Percentiles rank a stretch among this genome's conserved stretches.
phyloP scores from a whole-genome alignment of 495 filamentous ascomycete species.

The Penicillium canescens region DNA sequence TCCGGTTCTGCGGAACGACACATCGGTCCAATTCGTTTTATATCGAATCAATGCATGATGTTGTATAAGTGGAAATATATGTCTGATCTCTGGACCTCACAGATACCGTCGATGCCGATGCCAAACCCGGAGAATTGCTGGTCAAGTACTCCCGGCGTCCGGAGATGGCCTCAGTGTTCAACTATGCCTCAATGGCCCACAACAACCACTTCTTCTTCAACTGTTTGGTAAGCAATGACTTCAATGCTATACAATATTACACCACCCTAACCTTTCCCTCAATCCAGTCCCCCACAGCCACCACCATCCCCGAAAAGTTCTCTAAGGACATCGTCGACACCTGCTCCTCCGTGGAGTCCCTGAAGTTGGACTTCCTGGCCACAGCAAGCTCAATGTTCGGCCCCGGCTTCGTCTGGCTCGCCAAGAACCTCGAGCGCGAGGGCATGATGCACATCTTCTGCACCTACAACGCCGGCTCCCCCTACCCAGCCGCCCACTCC shows the following conservation, averaged over 20 bases:
- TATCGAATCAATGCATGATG: not conserved
- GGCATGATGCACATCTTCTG: conserved; percentile 69
- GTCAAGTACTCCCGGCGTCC: conserved; percentile 78
- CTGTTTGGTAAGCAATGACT: conserved; percentile 47
- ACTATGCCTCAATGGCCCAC: conserved; percentile 91
- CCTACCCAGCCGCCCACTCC: conserved; percentile 81
- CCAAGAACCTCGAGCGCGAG: conserved; percentile 53
- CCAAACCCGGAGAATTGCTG: conserved; percentile 64
- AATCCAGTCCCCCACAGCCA: conserved; percentile 44
- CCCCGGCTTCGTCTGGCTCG: conserved; percentile 95
- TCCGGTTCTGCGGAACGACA: conserved; percentile 9
- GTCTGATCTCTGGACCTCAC: conserved; percentile 2
- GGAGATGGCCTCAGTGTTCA: conserved; percentile 76
- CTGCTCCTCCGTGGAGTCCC: conserved; percentile 80
- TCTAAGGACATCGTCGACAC: conserved; percentile 52
- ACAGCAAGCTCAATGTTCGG: conserved; percentile 94
- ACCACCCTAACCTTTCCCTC: conserved; percentile 3
- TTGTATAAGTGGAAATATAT: not conserved
- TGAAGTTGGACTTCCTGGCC: conserved; percentile 73
- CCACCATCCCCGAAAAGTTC: conserved; percentile 53
- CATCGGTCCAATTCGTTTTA: not conserved
- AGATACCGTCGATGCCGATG: conserved; percentile 59
- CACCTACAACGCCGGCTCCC: conserved; percentile 90
- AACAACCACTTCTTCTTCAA: conserved; percentile 98
- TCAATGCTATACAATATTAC: not conserved